These are phyloP conservation scores for Penicillium carneum DNA, from an alignment of 2,329 filamentous ascomycete genomes.

Conservation along the genomic window DNA sequence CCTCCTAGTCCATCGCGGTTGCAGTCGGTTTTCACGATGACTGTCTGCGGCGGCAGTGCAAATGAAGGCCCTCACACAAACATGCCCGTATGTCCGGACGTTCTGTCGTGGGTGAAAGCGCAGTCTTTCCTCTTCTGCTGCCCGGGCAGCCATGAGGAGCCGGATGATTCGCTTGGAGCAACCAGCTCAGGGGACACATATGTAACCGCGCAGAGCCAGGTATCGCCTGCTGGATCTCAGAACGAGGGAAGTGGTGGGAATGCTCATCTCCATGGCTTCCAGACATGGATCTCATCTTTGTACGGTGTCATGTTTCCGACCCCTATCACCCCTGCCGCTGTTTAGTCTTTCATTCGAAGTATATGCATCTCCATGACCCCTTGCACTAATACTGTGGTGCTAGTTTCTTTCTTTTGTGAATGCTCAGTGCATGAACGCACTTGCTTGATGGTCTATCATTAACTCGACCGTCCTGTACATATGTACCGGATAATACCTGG, in stretches of 20 bases:
- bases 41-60: conserved; percentile 4
- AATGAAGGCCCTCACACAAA: background rate
- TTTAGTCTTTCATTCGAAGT: background rate
- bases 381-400: background rate
- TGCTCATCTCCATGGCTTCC: background rate
- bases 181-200: conserved; percentile 28
- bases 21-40: conserved; percentile 6
- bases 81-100: background rate
- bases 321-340: background rate
- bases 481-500: too few relatives aligned
- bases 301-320: conserved; percentile 11
- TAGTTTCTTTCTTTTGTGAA: background rate
- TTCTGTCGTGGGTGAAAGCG: conserved; percentile 17
- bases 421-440: background rate
- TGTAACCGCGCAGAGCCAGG: conserved; percentile 25
- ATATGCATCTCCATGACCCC: background rate
- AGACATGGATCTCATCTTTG: conserved; percentile 11
- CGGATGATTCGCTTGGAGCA: conserved; percentile 13
- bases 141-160: background rate
- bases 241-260: background rate
- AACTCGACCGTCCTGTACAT: background rate
- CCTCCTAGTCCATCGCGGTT: conserved; percentile 12
- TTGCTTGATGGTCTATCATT: background rate
- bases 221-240: conserved; percentile 12
- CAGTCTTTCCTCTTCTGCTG: conserved; percentile 26